Evolutionary conservation across 2,329 filamentous ascomycete species (phyloP).

Genomic region (Phoma sp.): DNA sequence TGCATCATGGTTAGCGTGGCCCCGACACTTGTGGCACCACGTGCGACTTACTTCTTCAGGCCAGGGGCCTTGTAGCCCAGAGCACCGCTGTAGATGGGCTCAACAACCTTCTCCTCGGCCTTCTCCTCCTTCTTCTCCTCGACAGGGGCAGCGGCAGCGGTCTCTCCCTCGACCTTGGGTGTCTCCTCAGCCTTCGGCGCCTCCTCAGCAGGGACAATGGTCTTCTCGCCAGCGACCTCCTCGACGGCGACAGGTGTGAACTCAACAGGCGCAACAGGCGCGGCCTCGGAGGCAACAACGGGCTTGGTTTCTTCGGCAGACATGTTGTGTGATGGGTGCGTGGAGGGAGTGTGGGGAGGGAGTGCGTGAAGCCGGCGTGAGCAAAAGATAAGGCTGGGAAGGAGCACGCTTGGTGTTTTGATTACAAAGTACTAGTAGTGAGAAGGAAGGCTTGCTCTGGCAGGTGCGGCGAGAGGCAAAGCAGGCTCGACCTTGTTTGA

Average conservation of each 20-base stretch:
- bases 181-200: slow-evolving; percentile 42
- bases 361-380: slow-evolving; percentile 15
- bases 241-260: slow-evolving; percentile 47
- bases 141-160: slow-evolving; percentile 30
- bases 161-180: slow-evolving; percentile 32
- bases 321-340: slow-evolving; percentile 57
- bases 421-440: slow-evolving; percentile 44
- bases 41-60: slow-evolving; percentile 80
- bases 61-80: slow-evolving; percentile 90
- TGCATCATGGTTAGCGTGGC: slow-evolving; percentile 47
- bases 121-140: slow-evolving; percentile 50
- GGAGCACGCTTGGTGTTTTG: slow-evolving; percentile 24
- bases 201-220: slow-evolving; percentile 37
- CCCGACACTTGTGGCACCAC: background rate
- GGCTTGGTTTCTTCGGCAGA: slow-evolving; percentile 73
- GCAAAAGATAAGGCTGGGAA: slow-evolving; percentile 22
- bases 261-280: slow-evolving; percentile 44
- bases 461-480: slow-evolving; percentile 29
- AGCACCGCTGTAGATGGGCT: slow-evolving; percentile 80
- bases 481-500: slow-evolving; percentile 37
- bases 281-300: slow-evolving; percentile 56
- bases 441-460: slow-evolving; percentile 38
- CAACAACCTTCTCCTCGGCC: slow-evolving; percentile 57
- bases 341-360: slow-evolving; percentile 11
- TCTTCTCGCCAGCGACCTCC: slow-evolving; percentile 51